Conservation (phyloP, 1,139 yeast genomes). For the Pichia sp. region DNA sequence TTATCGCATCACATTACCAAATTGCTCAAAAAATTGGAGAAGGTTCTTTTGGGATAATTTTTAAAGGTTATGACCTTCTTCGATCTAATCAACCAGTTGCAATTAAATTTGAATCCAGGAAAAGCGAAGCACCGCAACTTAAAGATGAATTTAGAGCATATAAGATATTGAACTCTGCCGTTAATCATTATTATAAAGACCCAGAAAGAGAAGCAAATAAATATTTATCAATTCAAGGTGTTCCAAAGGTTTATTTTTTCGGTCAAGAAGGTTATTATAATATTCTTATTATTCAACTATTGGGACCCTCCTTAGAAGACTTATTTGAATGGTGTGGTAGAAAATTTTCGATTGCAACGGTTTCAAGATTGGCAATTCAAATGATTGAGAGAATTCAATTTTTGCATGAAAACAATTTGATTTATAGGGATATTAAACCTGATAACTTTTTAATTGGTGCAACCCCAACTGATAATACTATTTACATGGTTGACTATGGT, state of each 20-base stretch:
- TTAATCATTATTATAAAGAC: constrained; percentile 24
- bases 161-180: constrained; percentile 63
- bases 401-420: constrained; percentile 62
- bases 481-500: constrained; percentile 80
- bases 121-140: constrained; percentile 95
- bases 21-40: constrained; percentile 97
- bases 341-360: constrained; percentile 60
- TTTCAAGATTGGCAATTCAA: constrained; percentile 67
- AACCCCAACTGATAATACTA: constrained; percentile 56
- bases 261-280: constrained; percentile 80
- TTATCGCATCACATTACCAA: constrained; percentile 73
- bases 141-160: constrained; percentile 94
- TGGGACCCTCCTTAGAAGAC: constrained; percentile 76
- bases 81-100: constrained; percentile 67
- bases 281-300: constrained; percentile 61
- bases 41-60: constrained; percentile 95
- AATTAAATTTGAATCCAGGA: constrained; percentile 76
- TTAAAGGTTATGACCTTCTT: constrained; percentile 86
- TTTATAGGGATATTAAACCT: constrained; percentile 72
- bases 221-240: constrained; percentile 43
- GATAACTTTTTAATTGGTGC: constrained; percentile 69
- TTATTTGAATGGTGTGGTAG: constrained; percentile 80
- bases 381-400: constrained; percentile 64
- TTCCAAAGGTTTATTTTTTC: constrained; percentile 89
- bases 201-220: constrained; percentile 15